Base-by-base conservation (phyloP, 2,329 filamentous ascomycete species). In the Trichoderma citrinoviride region DNA sequence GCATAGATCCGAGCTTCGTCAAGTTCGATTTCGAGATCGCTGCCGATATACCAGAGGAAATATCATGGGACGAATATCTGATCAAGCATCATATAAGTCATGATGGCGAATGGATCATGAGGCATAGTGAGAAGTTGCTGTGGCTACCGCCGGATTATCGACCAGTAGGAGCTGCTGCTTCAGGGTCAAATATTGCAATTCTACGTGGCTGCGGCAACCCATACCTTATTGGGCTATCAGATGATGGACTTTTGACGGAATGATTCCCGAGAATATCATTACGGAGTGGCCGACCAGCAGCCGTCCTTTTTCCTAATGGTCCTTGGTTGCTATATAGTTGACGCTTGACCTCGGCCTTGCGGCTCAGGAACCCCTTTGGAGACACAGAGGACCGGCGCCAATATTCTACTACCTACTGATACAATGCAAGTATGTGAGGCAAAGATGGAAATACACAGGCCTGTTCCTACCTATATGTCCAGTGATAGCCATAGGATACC, bases 121-220 rank as follows among this genome's bases (percentile, higher is more conserved):
- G 33, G 19, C 2, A 25, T 25, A 7, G 1, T 55, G 15, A 55
- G 21, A 55, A 41, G 21, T 3, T 55, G 7, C 7, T 55, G 12
- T 55, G 52, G 52, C 8, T 55, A 12, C 5, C 37, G 19, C 52
- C 52, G 2, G 52, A 27, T 6, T 55, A 55, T 25, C 52, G 52
- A 0, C 21, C 33, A n/a, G n/a, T 0, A 5, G 3, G 0, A 1
- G 52, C 37, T 1, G 7, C 8, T 3, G 15, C 1, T n/a, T 25
- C 15, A 8, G 21, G 52, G 3, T 55, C 33, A n/a, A 23, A 6
- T 0, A 46, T 57, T 29, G 41, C 10, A 10, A 33, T 57, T 21
- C 5, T 0, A 14, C 23, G 25, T 21, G 0, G 0, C 17, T 15
- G 6, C 15, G 40, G 54, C 1, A 23, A 1, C 25, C 41, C 23